Conservation (phyloP, 257 asterid species). For the Capsicum pubescens region DNA sequence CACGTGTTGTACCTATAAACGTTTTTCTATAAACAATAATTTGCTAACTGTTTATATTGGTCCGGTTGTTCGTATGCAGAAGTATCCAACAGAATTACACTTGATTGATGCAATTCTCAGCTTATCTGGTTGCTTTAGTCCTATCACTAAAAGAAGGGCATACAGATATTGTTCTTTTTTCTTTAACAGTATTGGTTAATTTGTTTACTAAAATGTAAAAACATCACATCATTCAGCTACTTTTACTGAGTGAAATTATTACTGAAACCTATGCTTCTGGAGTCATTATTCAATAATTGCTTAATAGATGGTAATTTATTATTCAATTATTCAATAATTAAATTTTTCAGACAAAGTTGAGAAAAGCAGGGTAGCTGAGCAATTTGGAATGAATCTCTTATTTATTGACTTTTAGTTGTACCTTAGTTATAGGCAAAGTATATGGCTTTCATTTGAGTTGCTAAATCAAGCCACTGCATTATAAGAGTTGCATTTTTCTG, state of each 20-base stretch:
- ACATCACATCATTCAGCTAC: neutral
- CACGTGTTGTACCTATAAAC: neutral
- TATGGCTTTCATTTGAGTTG: too few species aligned
- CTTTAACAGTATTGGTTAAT: neutral
- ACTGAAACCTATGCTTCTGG: neutral
- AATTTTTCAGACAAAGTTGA: neutral
- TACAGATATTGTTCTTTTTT: neutral
- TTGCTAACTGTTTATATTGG: slow-evolving; percentile 18
- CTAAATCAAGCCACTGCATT: too few species aligned
- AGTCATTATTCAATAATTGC: neutral
- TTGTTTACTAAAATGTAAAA: neutral
- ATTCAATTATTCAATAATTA: too few species aligned
- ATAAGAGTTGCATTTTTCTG: neutral
- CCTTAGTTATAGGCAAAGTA: neutral
- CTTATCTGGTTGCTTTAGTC: neutral
- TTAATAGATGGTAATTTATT: too few species aligned
- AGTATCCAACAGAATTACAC: neutral
- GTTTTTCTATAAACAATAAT: neutral
- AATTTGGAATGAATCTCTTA: neutral
- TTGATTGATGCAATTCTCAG: neutral
- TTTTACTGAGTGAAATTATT: neutral
- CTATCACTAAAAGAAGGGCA: neutral
- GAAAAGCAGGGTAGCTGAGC: neutral
- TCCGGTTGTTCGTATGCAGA: neutral
- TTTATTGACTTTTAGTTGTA: neutral